Base-by-base conservation (phyloP, 2,329 filamentous ascomycete species). In the Ophiostoma sp. region DNA sequence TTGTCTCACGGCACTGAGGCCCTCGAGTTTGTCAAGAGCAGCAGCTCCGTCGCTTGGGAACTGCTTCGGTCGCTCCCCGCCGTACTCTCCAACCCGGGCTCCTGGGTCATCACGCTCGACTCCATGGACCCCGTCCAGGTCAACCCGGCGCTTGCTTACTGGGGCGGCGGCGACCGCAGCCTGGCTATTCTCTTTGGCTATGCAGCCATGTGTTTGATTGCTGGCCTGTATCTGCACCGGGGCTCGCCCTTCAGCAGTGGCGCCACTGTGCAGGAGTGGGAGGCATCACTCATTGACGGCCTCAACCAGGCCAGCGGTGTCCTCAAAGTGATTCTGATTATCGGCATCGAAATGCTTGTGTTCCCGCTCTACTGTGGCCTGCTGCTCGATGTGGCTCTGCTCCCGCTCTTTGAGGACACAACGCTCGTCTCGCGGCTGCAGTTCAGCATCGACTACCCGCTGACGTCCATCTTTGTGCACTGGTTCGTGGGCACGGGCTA, bases 401-500 rank as follows among this genome's bases (percentile, higher is more conserved):
- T 99, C 19, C 96, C 96, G 0, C 87, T 99, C 0, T 99, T 99
- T 80, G 92, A 94, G 76, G 87, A 91, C 75, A 91, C 94, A 0
- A 95, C 92, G 0, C 82, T 98, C 70, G 87, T 88, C 76, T 94
- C 93, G 8, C 90, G 96, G 28, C 84, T 97, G 70, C 84, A 90
- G 3, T 99, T 97, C 79, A 93, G 93, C 1, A 84, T 89, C 72
- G 87, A 90, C 75, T 94, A 92, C 75, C 96, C 96, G 0, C 87
- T 95, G 77, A 98, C 94, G 0, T 97, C 95, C 17, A 89, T 97
- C 17, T 99, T 99, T 80, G 92, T 98, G 70, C 96, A 99, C 81
- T 99, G 96, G 96, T 99, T 99, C 79, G 92, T 98, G 73, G 96
- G 96, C 68, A 99, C 96, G 3, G 97, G 95, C 76, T 99, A 99